phyloP scores from a whole-genome alignment of 345 rosid species.

The Excoecaria cochinchinensis region DNA sequence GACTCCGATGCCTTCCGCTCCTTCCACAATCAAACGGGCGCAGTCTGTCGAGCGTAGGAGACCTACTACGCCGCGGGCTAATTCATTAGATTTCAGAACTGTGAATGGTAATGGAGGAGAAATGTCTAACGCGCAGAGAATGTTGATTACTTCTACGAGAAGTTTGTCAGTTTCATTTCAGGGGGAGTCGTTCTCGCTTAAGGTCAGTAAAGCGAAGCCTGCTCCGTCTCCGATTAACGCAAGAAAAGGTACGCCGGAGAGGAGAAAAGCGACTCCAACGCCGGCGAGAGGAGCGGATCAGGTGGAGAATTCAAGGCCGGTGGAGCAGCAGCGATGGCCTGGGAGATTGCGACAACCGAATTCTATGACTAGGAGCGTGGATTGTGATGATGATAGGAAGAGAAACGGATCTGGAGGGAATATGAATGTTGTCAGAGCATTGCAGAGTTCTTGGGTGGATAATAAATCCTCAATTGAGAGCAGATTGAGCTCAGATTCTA shows the following conservation, averaged over 20 bases:
- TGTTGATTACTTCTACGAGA: conserved; percentile 69
- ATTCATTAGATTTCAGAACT: conserved; percentile 38
- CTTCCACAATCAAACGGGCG: conserved; percentile 50
- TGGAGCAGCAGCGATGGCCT: conserved; percentile 75
- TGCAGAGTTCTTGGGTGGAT: conserved; percentile 55
- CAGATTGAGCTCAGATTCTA: conserved; percentile 53
- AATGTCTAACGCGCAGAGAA: conserved; percentile 54
- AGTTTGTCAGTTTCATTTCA: conserved; percentile 81
- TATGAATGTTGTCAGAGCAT: conserved; percentile 49
- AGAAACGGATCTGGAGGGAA: conserved; percentile 46
- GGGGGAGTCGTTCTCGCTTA: conserved; percentile 71
- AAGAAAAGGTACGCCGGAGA: conserved; percentile 78
- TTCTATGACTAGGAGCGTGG: conserved; percentile 64
- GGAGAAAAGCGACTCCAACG: conserved; percentile 46
- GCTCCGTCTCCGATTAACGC: conserved; percentile 42
- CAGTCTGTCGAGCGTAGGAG: conserved; percentile 74
- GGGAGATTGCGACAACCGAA: conserved; percentile 50
- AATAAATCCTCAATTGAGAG: conserved; percentile 50
- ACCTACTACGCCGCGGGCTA: conserved; percentile 49
- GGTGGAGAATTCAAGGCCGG: conserved; percentile 56
- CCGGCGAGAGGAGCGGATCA: conserved; percentile 46
- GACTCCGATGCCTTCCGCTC: conserved; percentile 30
- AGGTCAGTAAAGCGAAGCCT: conserved; percentile 67
- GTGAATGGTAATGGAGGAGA: conserved; percentile 25
- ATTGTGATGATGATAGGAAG: conserved; percentile 50